These are phyloP conservation scores for Clathrospora elynae DNA, from an alignment of 2,329 filamentous ascomycete genomes.

Conservation along the genomic window DNA sequence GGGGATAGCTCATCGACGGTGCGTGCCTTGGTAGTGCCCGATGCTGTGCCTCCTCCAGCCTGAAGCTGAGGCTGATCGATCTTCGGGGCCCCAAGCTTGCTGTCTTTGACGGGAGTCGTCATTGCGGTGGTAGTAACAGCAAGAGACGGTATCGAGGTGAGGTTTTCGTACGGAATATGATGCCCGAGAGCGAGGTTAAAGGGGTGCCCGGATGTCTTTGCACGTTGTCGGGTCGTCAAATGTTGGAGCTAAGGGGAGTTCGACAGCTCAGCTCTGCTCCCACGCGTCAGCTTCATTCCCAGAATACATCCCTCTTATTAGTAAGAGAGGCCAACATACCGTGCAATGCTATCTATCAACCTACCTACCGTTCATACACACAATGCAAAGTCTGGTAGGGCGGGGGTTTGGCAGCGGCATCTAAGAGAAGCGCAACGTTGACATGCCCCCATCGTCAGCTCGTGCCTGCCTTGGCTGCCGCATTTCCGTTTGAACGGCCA, in stretches of 20 bases:
- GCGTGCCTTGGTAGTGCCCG: conserved; percentile 34
- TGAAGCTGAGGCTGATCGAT: conserved; percentile 44
- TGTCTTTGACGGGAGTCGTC: conserved; percentile 28
- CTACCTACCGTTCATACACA: too few species aligned
- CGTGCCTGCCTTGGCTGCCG: conserved; percentile 32
- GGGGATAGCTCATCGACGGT: conserved; percentile 39
- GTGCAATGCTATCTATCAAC: too few species aligned
- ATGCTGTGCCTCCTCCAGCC: conserved; percentile 46
- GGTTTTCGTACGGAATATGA: too few species aligned
- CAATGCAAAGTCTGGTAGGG: background rate
- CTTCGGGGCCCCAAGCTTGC: conserved; percentile 41
- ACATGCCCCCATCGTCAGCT: conserved; percentile 20
- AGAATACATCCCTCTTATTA: too few species aligned
- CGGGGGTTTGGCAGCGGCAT: conserved; percentile 8
- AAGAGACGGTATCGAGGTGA: background rate
- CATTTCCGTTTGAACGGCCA: conserved; percentile 27
- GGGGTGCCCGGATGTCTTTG: too few species aligned
- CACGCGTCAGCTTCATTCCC: conserved; percentile 5
- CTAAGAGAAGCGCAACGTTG: conserved; percentile 20
- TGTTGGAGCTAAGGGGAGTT: too few species aligned
- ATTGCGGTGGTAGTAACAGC: conserved; percentile 8
- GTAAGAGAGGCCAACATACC: too few species aligned
- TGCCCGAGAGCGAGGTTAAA: background rate
- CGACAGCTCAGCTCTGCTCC: conserved; percentile 25
- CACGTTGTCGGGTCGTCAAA: too few species aligned